Percentiles rank a stretch among this genome's conserved stretches.
phyloP scores from a whole-genome alignment of 345 rosid genomes.

The Odontarrhena argentea region DNA sequence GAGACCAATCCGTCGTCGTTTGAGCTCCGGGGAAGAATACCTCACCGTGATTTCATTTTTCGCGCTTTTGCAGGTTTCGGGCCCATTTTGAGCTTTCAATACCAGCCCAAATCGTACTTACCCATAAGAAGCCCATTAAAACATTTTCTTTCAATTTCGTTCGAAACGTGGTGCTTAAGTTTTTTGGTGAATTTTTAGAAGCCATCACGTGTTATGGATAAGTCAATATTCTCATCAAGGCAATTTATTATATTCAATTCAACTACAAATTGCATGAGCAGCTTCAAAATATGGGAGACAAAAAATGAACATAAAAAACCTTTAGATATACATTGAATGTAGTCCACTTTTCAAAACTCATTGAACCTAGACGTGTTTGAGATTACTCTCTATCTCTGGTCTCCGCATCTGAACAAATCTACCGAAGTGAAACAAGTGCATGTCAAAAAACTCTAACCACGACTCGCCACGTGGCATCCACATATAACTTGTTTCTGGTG shows the following conservation, averaged over 20 bases:
- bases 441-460: background rate
- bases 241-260: slow-evolving; percentile 5
- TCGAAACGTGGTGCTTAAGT: background rate
- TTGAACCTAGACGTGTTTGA: slow-evolving; percentile 21
- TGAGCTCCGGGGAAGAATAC: slow-evolving; percentile 1
- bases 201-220: slow-evolving; percentile 33
- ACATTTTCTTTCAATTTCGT: background rate
- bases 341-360: slow-evolving; percentile 1
- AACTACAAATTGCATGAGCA: slow-evolving; percentile 24
- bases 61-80: background rate
- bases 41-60: background rate
- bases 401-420: slow-evolving; percentile 41
- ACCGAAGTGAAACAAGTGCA: background rate
- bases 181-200: background rate
- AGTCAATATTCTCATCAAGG: slow-evolving; percentile 6
- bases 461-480: slow-evolving; percentile 24
- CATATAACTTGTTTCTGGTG: background rate
- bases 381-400: slow-evolving; percentile 30
- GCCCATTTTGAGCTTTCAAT: slow-evolving; percentile 1
- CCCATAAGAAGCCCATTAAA: background rate
- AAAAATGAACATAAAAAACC: slow-evolving; percentile 9
- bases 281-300: background rate
- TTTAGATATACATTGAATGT: slow-evolving; percentile 29
- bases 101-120: background rate
- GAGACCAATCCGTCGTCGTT: background rate